These are phyloP conservation scores for Dothistroma pini DNA, from an alignment of 2,329 filamentous ascomycete genomes.

Conservation along the genomic window DNA sequence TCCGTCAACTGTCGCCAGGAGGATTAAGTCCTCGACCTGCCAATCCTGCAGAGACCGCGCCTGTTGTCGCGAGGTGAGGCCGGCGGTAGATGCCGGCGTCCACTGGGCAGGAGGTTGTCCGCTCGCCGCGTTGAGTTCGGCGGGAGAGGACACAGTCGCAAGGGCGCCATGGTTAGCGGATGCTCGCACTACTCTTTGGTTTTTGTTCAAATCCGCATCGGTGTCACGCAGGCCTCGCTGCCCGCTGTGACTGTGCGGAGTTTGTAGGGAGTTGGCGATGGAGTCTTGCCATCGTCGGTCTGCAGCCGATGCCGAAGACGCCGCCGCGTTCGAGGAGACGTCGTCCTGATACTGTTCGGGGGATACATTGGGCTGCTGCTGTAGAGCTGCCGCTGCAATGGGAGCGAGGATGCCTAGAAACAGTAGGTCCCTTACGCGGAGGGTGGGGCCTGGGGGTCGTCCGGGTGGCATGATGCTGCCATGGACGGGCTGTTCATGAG, in stretches of 20 bases:
- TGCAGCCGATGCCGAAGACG: slow-evolving; percentile 19
- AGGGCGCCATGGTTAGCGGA: slow-evolving; percentile 68
- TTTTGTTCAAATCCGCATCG: slow-evolving; percentile 15
- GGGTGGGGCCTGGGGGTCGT: slow-evolving; percentile 29
- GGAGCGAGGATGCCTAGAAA: slow-evolving; percentile 31
- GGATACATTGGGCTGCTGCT: slow-evolving; percentile 33
- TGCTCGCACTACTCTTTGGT: slow-evolving; percentile 28
- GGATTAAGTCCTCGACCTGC: slow-evolving; percentile 99
- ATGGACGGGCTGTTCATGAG: slow-evolving; percentile 17
- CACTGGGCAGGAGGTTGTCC: slow-evolving; percentile 60
- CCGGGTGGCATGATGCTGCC: slow-evolving; percentile 34
- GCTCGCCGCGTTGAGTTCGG: slow-evolving; percentile 76
- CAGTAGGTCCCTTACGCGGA: slow-evolving; percentile 31
- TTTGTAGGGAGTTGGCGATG: slow-evolving; percentile 28
- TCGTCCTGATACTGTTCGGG: slow-evolving; percentile 15
- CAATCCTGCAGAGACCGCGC: slow-evolving; percentile 98
- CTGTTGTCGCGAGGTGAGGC: slow-evolving; percentile 72
- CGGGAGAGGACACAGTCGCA: slow-evolving; percentile 90
- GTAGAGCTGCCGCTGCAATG: slow-evolving; percentile 36
- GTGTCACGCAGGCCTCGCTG: slow-evolving; percentile 29
- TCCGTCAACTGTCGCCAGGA: slow-evolving; percentile 99
- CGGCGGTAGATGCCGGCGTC: slow-evolving; percentile 56
- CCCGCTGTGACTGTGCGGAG: slow-evolving; percentile 21
- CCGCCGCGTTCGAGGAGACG: slow-evolving; percentile 22
- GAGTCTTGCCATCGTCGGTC: slow-evolving; percentile 16